phyloP scores from a whole-genome alignment of 2,329 filamentous ascomycete genomes.

The Trichoderma simmonsii region DNA sequence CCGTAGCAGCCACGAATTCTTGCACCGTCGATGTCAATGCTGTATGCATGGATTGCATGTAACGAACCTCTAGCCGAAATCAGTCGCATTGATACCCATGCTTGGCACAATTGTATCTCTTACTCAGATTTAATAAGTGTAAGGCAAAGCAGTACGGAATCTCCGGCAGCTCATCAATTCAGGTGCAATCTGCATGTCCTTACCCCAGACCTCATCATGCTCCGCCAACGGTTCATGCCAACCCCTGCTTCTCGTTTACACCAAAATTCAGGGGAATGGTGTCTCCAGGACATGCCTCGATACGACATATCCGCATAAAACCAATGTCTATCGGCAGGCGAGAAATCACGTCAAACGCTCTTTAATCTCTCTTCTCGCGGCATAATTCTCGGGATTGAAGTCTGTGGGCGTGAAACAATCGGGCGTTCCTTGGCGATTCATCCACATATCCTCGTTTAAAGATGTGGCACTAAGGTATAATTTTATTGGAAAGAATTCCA shows the following conservation, averaged over 20 bases:
- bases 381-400: background rate
- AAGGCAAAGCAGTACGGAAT: background rate
- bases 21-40: background rate
- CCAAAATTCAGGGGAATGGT: background rate
- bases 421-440: background rate
- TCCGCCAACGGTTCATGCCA: background rate
- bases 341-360: background rate
- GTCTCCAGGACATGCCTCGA: background rate
- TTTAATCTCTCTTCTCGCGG: background rate
- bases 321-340: background rate
- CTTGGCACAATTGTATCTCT: background rate
- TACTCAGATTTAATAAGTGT: background rate
- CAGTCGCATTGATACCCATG: no score
- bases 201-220: background rate
- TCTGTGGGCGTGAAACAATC: background rate
- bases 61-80: background rate
- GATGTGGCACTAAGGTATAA: background rate
- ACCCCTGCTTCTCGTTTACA: background rate
- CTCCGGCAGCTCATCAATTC: background rate
- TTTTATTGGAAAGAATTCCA: background rate
- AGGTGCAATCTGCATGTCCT: background rate
- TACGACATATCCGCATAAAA: background rate
- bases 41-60: background rate
- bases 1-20: fast-evolving
- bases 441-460: background rate